These are phyloP conservation scores for Corchorus capsularis DNA, from an alignment of 345 rosid genomes.

Conservation along the genomic window DNA sequence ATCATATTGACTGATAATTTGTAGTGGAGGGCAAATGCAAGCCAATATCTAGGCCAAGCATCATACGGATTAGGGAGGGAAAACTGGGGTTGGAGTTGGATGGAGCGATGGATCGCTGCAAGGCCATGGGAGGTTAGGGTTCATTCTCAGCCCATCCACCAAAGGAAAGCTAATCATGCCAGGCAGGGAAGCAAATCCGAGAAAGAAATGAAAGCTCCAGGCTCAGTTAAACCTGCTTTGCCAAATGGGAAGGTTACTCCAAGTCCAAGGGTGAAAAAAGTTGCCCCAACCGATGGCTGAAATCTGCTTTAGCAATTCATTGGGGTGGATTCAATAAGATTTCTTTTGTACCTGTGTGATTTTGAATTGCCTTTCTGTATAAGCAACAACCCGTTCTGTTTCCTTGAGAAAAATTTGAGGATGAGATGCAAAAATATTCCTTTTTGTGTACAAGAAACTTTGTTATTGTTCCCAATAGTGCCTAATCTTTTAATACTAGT, in stretches of 20 bases:
- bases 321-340: constrained; percentile 10
- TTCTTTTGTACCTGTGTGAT: neutral
- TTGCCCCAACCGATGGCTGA: constrained; percentile 14
- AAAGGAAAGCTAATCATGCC: constrained; percentile 28
- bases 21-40: constrained; percentile 88
- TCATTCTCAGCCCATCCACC: constrained; percentile 35
- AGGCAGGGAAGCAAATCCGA: constrained; percentile 41
- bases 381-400: neutral
- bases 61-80: constrained; percentile 65
- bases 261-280: constrained; percentile 35
- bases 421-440: neutral
- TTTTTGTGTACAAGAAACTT: neutral
- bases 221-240: constrained; percentile 30
- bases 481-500: too few species aligned
- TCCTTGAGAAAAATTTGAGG: neutral
- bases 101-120: constrained; percentile 80
- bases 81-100: constrained; percentile 94
- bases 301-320: neutral
- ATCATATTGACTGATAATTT: neutral
- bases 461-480: neutral
- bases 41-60: constrained; percentile 80
- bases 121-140: constrained; percentile 82
- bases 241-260: constrained; percentile 33
- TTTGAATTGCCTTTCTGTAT: neutral
- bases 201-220: constrained; percentile 28